A percentile compares a stretch with the other conserved stretches of the same genome.
These are phyloP conservation scores for Lepidium didymum DNA, from an alignment of 345 rosid species.

Conservation along the genomic window DNA sequence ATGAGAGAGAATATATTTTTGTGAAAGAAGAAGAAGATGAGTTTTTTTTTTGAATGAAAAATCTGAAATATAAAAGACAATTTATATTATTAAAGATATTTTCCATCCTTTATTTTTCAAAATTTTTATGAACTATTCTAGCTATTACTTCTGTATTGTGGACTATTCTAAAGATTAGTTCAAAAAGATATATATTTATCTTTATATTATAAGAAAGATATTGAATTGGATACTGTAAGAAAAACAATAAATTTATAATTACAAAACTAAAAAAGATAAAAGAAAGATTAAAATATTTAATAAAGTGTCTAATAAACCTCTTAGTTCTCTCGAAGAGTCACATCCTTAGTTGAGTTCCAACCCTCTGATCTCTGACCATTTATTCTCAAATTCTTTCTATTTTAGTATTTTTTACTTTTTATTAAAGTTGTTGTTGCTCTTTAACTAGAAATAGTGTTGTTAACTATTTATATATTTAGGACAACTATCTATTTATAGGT, in stretches of 20 bases:
- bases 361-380: conserved; percentile 15
- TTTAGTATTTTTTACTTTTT: neutral
- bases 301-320: neutral
- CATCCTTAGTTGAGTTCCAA: conserved; percentile 25
- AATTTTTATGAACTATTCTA: too few species aligned
- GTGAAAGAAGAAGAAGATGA: too few species aligned
- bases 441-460: neutral
- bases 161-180: too few species aligned
- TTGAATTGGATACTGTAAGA: conserved; percentile 14
- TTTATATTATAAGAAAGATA: conserved; percentile 20
- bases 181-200: too few species aligned
- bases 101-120: too few species aligned
- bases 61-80: too few species aligned
- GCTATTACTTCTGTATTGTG: too few species aligned
- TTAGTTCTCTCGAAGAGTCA: conserved; percentile 6
- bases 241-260: neutral
- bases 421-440: neutral
- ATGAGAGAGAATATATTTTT: too few species aligned
- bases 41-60: too few species aligned
- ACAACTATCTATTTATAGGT: conserved; percentile 16
- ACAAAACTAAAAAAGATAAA: neutral
- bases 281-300: neutral
- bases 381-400: neutral
- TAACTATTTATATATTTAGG: neutral
- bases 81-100: too few species aligned